Percentiles rank a stretch among this genome's conserved stretches.
Evolutionary conservation across 163 green algal genomes (phyloP).

Genomic region (Chloromonas sp.): DNA sequence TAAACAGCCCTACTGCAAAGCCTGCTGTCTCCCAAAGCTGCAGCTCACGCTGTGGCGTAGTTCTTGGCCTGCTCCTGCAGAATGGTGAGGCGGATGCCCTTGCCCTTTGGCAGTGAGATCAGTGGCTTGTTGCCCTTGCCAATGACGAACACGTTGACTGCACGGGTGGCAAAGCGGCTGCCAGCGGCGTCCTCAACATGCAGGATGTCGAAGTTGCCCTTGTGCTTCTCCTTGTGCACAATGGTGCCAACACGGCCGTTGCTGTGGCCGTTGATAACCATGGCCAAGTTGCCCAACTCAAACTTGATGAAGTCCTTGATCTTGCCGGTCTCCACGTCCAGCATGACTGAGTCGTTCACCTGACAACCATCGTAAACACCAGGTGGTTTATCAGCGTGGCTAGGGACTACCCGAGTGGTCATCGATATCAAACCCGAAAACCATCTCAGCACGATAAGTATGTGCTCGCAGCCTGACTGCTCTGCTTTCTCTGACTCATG

Average conservation of each 20-base stretch:
- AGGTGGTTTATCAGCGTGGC: no score
- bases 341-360: constrained; percentile 95
- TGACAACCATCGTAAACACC: constrained; percentile 16
- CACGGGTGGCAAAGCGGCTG: constrained; percentile 85
- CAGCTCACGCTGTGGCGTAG: constrained; percentile 30
- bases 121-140: constrained; percentile 94
- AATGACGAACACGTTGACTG: constrained; percentile 96
- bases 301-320: constrained; percentile 98
- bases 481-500: no score
- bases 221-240: constrained; percentile 95
- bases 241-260: constrained; percentile 91
- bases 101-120: constrained; percentile 96
- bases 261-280: constrained; percentile 93
- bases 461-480: no score
- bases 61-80: constrained; percentile 87
- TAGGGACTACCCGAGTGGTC: no score
- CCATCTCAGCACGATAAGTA: no score
- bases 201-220: constrained; percentile 90
- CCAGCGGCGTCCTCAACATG: constrained; percentile 92
- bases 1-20: background rate
- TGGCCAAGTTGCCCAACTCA: constrained; percentile 91
- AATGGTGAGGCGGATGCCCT: constrained; percentile 92
- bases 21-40: background rate
- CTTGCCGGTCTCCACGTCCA: constrained; percentile 97
- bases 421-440: no score